These are phyloP conservation scores for Didymella pomorum DNA, from an alignment of 2,329 filamentous ascomycete species.

Conservation along the genomic window DNA sequence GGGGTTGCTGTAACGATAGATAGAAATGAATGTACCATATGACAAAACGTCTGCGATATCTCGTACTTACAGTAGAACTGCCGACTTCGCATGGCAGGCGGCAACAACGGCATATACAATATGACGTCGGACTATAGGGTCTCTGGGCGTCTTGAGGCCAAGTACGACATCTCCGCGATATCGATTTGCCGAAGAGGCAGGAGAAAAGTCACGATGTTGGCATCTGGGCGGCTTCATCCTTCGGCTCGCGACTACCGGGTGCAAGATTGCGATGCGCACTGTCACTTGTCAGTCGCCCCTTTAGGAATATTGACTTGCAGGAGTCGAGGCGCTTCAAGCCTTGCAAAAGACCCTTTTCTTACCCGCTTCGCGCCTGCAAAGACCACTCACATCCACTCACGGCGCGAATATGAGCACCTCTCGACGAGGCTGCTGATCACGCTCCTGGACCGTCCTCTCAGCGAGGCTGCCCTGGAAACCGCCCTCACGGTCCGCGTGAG, in stretches of 20 bases:
- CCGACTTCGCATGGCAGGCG: not conserved
- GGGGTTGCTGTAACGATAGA: constrained; percentile 10
- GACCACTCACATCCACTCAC: not conserved
- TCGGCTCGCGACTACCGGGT: constrained; percentile 16
- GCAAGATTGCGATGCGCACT: constrained; percentile 29
- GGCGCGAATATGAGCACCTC: not conserved
- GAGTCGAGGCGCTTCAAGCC: not conserved
- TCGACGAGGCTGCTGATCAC: constrained; percentile 24
- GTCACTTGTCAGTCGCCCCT: constrained; percentile 18
- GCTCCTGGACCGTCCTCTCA: constrained; percentile 22
- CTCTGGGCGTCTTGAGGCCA: constrained; percentile 10
- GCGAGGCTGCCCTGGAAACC: constrained; percentile 27
- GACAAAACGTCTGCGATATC: not conserved
- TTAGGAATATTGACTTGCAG: not conserved
- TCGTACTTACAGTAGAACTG: not conserved
- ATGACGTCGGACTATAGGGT: not conserved
- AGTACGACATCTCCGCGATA: constrained; percentile 1
- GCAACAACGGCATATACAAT: not conserved
- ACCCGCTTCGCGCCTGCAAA: not conserved
- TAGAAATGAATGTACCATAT: not conserved
- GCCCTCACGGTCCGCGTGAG: constrained; percentile 25
- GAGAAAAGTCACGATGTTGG: constrained; percentile 7
- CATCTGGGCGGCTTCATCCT: constrained; percentile 19
- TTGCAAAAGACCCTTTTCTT: not conserved
- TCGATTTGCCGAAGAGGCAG: not conserved